Base-by-base conservation (phyloP, 352 stramenopile species). In the Globisporangium irregulare region DNA sequence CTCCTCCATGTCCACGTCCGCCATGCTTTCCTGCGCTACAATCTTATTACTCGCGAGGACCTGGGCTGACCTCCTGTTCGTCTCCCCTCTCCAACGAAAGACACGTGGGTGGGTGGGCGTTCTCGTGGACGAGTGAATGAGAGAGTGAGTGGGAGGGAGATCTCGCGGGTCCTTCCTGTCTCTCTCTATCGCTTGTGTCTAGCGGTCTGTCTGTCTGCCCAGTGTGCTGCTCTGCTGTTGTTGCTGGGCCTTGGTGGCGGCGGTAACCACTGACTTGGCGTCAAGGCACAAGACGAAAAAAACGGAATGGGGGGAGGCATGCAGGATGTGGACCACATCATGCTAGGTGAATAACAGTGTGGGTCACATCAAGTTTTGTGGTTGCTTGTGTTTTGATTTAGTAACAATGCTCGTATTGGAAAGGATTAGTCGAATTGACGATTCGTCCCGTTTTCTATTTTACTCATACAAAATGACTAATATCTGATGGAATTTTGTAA, bases 1-100 rank as follows among this genome's bases (percentile, higher is more conserved):
- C 55, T 77, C 74, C 55, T 77, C 74, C 75, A 80, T 81, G 57
- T 86, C 80, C 46, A 78, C 74, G 68, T 86, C 79, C 69, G 70
- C 69, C 63, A 66, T 66, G 43, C 25, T 36, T 46, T 18, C 3
- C 10, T 43, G 36, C 10, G 36, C 15, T 43, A 43, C 12, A 15
- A 18, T 15, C 15, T 20, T 6, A 10, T 50, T 10, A 50, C 20
- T 32, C 29, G 29, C 43, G 15, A 22, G n/a, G 18, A 20, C 15
- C 43, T 22, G 43, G 8, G 43, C 15, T 50, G 4, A 10, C 43
- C 6, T 22, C 15, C 41, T 43, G 36, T 15, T 43, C 36, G 12
- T 22, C 15, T 20, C 18, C 18, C 43, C 5, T 50, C 29, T 32
- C 29, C 29, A 32, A 7, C 29, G 4, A 51, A 51, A 51, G 43